Evolutionary conservation across 805 yeast genomes (phyloP), one percentile per base, ranked within the genome.

Genomic region (Saccharomycopsis capsularis): DNA sequence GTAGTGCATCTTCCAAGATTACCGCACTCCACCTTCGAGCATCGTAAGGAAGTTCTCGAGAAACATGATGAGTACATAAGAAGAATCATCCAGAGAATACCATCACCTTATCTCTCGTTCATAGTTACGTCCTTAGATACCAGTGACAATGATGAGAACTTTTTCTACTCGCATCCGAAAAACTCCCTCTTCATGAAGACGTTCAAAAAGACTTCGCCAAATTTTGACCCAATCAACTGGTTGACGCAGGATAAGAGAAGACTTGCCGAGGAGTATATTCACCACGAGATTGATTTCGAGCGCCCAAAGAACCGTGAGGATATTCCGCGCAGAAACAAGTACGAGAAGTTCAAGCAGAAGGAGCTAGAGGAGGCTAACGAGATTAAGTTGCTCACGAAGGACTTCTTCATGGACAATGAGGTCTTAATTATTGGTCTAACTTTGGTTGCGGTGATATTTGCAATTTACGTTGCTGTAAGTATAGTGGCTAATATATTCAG

Each of bases 61-160:
- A 59, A 65, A 25, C 67, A 73, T 42, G 81, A 76, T 55, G 74
- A 70, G 41, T 64, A 68, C 15, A 52, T 86, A 9, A 68, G 83
- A 46, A 69, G 70, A 18, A 70, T 85, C 3, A 53, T 85, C n/a
- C 74, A 85, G 34, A 78, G 76, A 47, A 62, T 85, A 11, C 96
- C 96, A 1, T 72, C 90, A 0, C 95, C 96, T 0, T 75, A 77
- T 52, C 74, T 73, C 48, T 69, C 88, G 2, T 65, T 89, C 2
- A 62, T 87, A 2, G 68, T 79, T 50, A 78, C 89, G 0, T 70
- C 82, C 0, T 41, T 62, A 9, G 56, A 60, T 3, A 61, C 68
- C 2, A 35, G 56, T 2, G 50, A 49, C 2, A 54, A 56, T 2
- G 57, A 59, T n/a, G 61, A 61, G 22, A 23, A 27, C 9, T 48